A percentile compares a stretch with the other conserved stretches of the same genome.
phyloP scores from a whole-genome alignment of 768 basidiomycete genomes.

The Psilocybe sp. region DNA sequence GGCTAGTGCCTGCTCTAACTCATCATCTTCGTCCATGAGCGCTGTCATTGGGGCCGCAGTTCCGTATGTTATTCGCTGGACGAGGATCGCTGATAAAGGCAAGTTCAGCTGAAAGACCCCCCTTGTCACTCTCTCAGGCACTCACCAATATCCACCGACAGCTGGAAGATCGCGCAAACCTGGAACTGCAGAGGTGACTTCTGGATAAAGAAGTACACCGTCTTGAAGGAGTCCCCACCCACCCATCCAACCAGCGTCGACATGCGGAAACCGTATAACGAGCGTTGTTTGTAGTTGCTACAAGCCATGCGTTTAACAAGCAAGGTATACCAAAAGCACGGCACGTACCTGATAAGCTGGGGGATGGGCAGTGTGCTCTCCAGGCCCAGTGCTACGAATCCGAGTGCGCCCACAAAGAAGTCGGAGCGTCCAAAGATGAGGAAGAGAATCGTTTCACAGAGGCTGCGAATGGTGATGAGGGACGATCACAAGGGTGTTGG shows the following conservation, averaged over 20 bases:
- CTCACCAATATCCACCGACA: no score
- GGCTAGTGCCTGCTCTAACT: conserved; percentile 74
- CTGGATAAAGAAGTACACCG: conserved; percentile 77
- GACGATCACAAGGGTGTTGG: background rate
- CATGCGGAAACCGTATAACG: conserved; percentile 81
- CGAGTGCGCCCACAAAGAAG: conserved; percentile 59
- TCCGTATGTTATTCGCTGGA: conserved; percentile 75
- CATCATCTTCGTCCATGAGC: conserved; percentile 58
- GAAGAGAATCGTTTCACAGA: conserved; percentile 71
- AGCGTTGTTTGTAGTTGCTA: conserved; percentile 78
- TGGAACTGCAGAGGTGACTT: conserved; percentile 77
- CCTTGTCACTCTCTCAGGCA: conserved; percentile 4
- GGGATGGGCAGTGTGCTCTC: conserved; percentile 88
- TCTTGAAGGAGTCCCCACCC: conserved; percentile 86
- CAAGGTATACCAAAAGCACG: background rate
- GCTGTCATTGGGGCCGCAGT: conserved; percentile 51
- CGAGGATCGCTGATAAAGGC: conserved; percentile 50
- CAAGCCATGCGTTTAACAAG: conserved; percentile 1
- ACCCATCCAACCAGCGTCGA: conserved; percentile 83
- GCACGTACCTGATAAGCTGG: conserved; percentile 68
- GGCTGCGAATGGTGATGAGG: conserved; percentile 26
- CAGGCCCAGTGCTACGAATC: conserved; percentile 76
- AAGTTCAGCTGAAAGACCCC: background rate
- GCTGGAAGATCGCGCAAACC: conserved; percentile 79
- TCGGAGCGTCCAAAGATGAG: conserved; percentile 69